Evolutionary conservation across 257 asterid species (phyloP).

Genomic region (Solanum chilense): DNA sequence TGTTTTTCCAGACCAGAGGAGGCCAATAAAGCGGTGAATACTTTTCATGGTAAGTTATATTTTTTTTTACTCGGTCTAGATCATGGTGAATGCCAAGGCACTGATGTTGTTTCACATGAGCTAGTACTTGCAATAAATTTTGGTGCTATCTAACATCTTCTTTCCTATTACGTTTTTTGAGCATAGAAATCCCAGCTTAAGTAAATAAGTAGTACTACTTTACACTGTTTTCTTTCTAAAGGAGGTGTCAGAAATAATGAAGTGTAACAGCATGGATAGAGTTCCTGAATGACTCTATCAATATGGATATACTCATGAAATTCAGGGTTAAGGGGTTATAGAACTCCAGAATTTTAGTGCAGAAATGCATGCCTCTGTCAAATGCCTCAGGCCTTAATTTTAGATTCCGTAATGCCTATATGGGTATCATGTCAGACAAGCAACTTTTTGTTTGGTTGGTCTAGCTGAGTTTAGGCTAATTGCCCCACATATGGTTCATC

Average conservation of each 20-base stretch:
- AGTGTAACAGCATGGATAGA: not conserved
- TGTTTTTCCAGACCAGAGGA: constrained; percentile 79
- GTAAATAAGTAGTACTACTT: not conserved
- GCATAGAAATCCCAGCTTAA: not conserved
- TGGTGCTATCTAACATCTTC: not conserved
- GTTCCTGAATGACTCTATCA: not conserved
- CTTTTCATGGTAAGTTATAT: constrained; percentile 39
- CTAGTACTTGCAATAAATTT: not conserved
- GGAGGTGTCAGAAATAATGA: not conserved
- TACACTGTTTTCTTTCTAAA: not conserved
- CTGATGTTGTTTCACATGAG: not conserved
- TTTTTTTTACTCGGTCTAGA: not conserved
- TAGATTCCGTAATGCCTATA: not conserved
- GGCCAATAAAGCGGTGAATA: constrained; percentile 54
- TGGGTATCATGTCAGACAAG: not conserved
- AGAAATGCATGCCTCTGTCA: not conserved
- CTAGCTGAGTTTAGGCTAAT: not conserved
- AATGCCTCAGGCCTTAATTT: not conserved
- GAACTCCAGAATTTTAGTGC: not conserved
- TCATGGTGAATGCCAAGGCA: not conserved
- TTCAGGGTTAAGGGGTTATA: not conserved
- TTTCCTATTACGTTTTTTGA: not conserved
- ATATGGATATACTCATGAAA: not conserved
- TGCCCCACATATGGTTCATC: not conserved
- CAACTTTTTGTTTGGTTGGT: not conserved